Percentiles rank a stretch among this genome's conserved stretches.
Conservation (phyloP, 2,329 filamentous ascomycete genomes). For the Diaporthe sp. region DNA sequence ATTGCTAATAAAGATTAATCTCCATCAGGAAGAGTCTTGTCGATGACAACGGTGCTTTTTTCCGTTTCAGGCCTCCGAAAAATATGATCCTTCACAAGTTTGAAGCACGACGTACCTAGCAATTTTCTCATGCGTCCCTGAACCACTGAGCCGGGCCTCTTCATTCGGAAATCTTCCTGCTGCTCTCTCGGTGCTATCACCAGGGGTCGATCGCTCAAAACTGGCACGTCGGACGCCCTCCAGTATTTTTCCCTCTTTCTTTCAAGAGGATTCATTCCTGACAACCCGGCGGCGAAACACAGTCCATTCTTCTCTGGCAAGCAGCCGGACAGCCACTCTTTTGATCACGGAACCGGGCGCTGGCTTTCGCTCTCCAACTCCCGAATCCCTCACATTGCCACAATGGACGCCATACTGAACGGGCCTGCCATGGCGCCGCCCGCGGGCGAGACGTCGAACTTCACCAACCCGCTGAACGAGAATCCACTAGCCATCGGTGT, state of each 20-base stretch:
- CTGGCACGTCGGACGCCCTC: neutral
- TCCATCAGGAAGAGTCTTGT: slow-evolving; percentile 11
- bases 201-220: slow-evolving; percentile 17
- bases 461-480: slow-evolving; percentile 37
- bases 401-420: slow-evolving; percentile 22
- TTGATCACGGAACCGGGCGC: neutral
- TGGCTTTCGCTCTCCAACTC: slow-evolving; percentile 7
- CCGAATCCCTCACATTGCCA: neutral
- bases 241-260: neutral
- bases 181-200: neutral
- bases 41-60: slow-evolving; percentile 1
- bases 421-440: slow-evolving; percentile 37
- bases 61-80: slow-evolving; percentile 13
- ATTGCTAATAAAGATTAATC: slow-evolving; percentile 21
- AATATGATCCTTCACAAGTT: slow-evolving; percentile 15
- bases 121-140: slow-evolving; percentile 12
- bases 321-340: neutral
- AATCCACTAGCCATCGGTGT: slow-evolving; percentile 36
- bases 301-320: slow-evolving; percentile 12
- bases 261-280: neutral
- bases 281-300: neutral
- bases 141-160: slow-evolving; percentile 13
- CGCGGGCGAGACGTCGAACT: slow-evolving; percentile 21
- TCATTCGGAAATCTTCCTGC: slow-evolving; percentile 20
- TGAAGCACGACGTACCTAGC: neutral